Conservation (phyloP, 2,329 filamentous ascomycete genomes). For the Hymenoscyphus scutula region DNA sequence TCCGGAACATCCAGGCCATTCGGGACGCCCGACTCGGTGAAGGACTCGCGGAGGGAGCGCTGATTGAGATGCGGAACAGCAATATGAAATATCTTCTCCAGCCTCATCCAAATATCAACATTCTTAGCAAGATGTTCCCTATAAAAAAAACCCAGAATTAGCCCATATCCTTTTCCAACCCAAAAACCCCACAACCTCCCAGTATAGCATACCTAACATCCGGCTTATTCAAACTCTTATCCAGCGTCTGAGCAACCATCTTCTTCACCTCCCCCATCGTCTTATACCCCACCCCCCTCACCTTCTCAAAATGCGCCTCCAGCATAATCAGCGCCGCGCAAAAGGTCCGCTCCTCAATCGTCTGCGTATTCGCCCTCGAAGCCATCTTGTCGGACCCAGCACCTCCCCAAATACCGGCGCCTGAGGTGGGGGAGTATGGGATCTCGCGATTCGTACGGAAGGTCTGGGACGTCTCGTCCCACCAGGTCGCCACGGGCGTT, state of each 20-base stretch:
- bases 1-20: conserved; percentile 58
- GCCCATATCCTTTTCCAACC: conserved; percentile 2
- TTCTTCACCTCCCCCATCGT: conserved; percentile 54
- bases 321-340: conserved; percentile 58
- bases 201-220: conserved; percentile 51
- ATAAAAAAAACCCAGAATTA: conserved; percentile 14
- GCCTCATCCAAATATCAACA: conserved; percentile 63
- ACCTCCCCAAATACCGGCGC: conserved; percentile 6
- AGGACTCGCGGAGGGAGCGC: conserved; percentile 56
- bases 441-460: conserved; percentile 34
- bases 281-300: conserved; percentile 55
- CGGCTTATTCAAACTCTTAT: conserved; percentile 59
- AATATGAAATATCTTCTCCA: conserved; percentile 59
- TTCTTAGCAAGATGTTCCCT: conserved; percentile 61
- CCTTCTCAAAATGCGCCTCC: conserved; percentile 58
- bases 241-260: conserved; percentile 59
- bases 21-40: conserved; percentile 52
- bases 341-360: conserved; percentile 64
- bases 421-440: conserved; percentile 13
- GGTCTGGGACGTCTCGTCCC: conserved; percentile 33
- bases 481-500: conserved; percentile 34
- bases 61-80: conserved; percentile 60
- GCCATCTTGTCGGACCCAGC: conserved; percentile 21
- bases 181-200: not conserved
- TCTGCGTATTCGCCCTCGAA: conserved; percentile 38